Evolutionary conservation across 345 rosid genomes (phyloP).

Genomic region (Lagerstroemia speciosa): DNA sequence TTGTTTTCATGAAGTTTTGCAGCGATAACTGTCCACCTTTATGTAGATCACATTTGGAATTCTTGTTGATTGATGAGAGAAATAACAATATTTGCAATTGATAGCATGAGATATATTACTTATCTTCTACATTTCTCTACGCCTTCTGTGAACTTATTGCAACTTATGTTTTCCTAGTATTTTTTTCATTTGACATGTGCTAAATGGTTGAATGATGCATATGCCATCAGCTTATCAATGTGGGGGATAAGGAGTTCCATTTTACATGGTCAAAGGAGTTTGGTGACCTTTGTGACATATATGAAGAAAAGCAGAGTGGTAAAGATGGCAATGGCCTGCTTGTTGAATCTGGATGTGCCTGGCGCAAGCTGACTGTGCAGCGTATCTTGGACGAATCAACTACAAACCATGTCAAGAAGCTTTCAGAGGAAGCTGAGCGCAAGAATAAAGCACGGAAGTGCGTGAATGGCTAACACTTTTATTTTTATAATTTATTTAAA

Average conservation of each 20-base stretch:
- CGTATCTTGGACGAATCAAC: constrained; percentile 86
- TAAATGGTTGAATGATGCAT: background rate
- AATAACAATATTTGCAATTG: background rate
- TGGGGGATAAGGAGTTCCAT: constrained; percentile 86
- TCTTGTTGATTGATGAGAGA: background rate
- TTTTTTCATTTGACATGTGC: background rate
- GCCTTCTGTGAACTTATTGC: background rate
- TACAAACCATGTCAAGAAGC: constrained; percentile 83
- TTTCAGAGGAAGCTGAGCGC: constrained; percentile 88
- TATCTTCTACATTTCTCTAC: background rate
- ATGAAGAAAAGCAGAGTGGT: constrained; percentile 69
- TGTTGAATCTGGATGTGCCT: constrained; percentile 90
- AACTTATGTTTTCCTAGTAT: background rate
- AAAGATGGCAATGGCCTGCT: constrained; percentile 80
- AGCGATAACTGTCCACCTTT: background rate
- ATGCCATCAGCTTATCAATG: constrained; percentile 60
- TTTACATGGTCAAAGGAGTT: constrained; percentile 87
- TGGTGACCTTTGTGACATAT: constrained; percentile 84
- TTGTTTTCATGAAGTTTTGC: background rate
- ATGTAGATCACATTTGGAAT: background rate
- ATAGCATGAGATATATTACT: background rate
- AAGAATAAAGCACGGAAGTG: constrained; percentile 79
- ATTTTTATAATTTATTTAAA: background rate
- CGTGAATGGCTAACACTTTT: constrained; percentile 7
- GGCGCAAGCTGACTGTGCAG: constrained; percentile 89